Conservation (phyloP, 108 stramenopile species). For the Skeletonema grethae region DNA sequence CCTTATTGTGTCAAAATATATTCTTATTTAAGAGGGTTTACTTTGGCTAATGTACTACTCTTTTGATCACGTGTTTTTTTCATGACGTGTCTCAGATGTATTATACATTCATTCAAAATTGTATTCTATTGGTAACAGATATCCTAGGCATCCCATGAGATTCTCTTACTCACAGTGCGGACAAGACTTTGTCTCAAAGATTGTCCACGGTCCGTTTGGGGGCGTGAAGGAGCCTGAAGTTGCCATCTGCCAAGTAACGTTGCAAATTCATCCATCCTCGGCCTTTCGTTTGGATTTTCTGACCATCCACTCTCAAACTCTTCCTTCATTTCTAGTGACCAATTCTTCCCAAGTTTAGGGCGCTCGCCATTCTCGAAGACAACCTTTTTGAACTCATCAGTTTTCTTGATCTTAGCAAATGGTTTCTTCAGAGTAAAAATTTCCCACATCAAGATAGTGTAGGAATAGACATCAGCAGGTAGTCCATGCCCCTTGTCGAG, state of each 20-base stretch:
- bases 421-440: conserved; percentile 63
- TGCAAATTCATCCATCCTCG: conserved; percentile 47
- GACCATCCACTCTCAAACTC: conserved; percentile 70
- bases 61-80: too few species aligned
- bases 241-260: conserved; percentile 15
- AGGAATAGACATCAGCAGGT: conserved; percentile 73
- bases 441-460: conserved; percentile 70
- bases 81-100: too few species aligned
- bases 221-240: background rate
- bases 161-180: background rate
- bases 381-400: conserved; percentile 19
- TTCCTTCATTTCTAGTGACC: conserved; percentile 63
- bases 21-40: background rate
- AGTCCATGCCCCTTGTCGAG: conserved; percentile 27
- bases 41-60: too few species aligned
- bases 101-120: too few species aligned
- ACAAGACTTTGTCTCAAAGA: background rate
- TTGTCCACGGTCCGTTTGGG: background rate
- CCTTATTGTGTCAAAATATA: background rate
- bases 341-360: conserved; percentile 56
- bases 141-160: background rate
- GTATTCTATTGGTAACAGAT: background rate
- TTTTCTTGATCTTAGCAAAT: conserved; percentile 48
- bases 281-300: conserved; percentile 42
- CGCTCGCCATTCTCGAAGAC: conserved; percentile 63